phyloP scores from a whole-genome alignment of 495 filamentous ascomycete species.

The Penicillium taxi region DNA sequence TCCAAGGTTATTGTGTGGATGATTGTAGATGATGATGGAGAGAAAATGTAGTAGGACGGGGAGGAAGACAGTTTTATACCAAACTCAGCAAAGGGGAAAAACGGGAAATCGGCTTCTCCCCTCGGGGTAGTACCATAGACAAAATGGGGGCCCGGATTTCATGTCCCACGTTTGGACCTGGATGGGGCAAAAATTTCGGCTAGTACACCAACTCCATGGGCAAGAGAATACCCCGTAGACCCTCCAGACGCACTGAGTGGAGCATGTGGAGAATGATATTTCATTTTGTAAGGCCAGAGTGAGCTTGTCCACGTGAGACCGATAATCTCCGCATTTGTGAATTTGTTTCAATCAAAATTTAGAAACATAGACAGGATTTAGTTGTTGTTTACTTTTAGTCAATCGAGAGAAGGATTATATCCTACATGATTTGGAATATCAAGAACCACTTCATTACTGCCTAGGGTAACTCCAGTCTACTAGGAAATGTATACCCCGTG shows the following conservation, averaged over 20 bases:
- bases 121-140: conserved; percentile 28
- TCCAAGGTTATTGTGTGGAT: too few species aligned
- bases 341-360: not conserved
- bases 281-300: conserved; percentile 1
- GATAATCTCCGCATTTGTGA: not conserved
- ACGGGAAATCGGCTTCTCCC: conserved; percentile 19
- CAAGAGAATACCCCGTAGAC: conserved; percentile 15
- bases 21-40: conserved; percentile 3
- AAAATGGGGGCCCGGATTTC: conserved; percentile 35
- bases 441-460: not conserved
- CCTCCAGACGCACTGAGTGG: conserved; percentile 16
- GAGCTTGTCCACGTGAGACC: conserved; percentile 15
- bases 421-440: too few species aligned
- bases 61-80: conserved; percentile 14
- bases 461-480: not conserved
- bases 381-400: not conserved
- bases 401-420: not conserved
- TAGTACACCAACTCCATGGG: conserved; percentile 16
- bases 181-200: conserved; percentile 22
- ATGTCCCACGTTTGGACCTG: conserved; percentile 21
- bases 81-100: conserved; percentile 4
- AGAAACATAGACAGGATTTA: not conserved
- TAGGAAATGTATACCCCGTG: not conserved
- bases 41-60: conserved; percentile 4
- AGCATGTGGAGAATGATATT: conserved; percentile 17